Evolutionary conservation across 805 yeast species (phyloP).

Genomic region (Metahyphopichia silvanorum): DNA sequence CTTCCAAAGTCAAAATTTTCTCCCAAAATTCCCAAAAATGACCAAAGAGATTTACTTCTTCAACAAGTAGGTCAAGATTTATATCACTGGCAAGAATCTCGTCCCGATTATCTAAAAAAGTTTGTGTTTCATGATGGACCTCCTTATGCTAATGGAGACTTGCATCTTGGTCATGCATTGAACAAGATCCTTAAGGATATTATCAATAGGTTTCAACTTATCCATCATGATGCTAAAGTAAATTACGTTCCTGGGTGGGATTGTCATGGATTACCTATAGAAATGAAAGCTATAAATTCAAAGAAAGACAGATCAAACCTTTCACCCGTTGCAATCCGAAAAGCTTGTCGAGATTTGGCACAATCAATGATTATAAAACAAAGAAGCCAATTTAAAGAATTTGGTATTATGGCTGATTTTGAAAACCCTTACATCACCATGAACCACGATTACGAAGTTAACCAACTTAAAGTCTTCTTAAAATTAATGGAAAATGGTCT

Average conservation of each 20-base stretch:
- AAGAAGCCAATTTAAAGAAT: conserved; percentile 55
- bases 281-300: conserved; percentile 41
- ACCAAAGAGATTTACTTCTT: conserved; percentile 32
- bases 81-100: conserved; percentile 55
- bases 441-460: conserved; percentile 63
- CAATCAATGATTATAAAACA: conserved; percentile 62
- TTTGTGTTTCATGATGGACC: conserved; percentile 95
- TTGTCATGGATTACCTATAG: conserved; percentile 97
- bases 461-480: conserved; percentile 71
- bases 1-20: conserved; percentile 65
- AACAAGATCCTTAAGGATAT: conserved; percentile 89
- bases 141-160: conserved; percentile 94
- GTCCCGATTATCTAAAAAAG: conserved; percentile 25
- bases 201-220: conserved; percentile 65
- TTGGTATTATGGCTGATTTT: conserved; percentile 87
- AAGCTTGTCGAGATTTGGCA: conserved; percentile 70
- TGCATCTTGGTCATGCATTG: conserved; percentile 89
- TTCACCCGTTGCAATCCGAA: conserved; percentile 54
- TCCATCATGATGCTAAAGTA: conserved; percentile 55
- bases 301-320: conserved; percentile 16
- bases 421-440: conserved; percentile 70
- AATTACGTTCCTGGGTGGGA: conserved; percentile 95
- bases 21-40: conserved; percentile 51
- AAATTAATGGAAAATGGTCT: conserved; percentile 62
- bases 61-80: conserved; percentile 56